Base-by-base conservation (phyloP, 495 filamentous ascomycete genomes). In the Penicillium subrubescens region DNA sequence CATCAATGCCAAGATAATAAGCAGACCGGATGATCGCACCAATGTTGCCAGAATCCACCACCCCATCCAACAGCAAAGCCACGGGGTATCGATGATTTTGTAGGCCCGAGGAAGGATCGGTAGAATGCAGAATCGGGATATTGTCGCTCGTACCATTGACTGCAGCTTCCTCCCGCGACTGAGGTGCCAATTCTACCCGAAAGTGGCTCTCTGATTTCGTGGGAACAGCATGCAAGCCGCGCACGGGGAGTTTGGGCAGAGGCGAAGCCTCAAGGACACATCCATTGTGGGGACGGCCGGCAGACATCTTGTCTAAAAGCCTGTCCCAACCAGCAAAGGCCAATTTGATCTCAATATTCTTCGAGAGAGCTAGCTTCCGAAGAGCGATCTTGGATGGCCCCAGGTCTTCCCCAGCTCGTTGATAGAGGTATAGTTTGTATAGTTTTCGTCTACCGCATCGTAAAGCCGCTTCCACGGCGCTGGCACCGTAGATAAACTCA, bases 261-360 rank as follows among this genome's bases (percentile, higher is more conserved):
- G 90, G 91, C 0, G 93, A 96, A 25, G 89, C 88, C 76, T 99
- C 95, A 29, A 99, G 84, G 43, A 98, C 80, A 71, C 89, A 93
- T 59, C 94, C 87, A 74, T 97, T 99, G 73, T 99, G 95, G 35
- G 94, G 92, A 59, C 95, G 84, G n/a, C 88, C 87, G 17, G 77
- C 81, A 65, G 88, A 88, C 89, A 96, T 91, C 74, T 90, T 94
- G 72, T 97, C 90, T 74, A 99, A 79, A 25, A 94, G 71, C 0
- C 84, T 81, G 35, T 89, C 73, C 77, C 82, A 84, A 4, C 84
- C 86, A 8, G 71, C 79, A 64, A 81, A 81, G 10, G 79, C 80
- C 60, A 89, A 75, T 23, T 87, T 80, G 14, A 85, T 77, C 8
- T 77, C 66, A 29, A 97, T 75, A 34, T 81, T 75, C 57, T 81